Evolutionary conservation across 257 asterid genomes (phyloP).

Genomic region (Fraxinus cuspidata): DNA sequence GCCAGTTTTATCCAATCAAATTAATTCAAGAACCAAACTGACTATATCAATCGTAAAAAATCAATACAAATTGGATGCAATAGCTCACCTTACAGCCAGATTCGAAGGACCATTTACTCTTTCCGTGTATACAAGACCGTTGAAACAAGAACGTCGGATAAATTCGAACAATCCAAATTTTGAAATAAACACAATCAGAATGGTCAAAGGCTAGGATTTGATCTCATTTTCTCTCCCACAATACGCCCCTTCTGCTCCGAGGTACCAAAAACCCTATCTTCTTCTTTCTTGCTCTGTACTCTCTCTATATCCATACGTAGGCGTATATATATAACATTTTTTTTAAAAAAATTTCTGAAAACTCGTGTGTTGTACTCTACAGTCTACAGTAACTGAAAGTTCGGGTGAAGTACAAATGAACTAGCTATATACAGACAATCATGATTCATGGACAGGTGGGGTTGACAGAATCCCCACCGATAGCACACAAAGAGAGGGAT

Average conservation of each 20-base stretch:
- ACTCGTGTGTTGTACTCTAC: no score
- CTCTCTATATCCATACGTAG: neutral
- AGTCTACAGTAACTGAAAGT: no score
- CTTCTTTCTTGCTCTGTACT: neutral
- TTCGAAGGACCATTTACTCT: slow-evolving; percentile 40
- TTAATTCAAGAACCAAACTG: neutral
- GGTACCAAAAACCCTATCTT: slow-evolving; percentile 26
- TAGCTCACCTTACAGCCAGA: slow-evolving; percentile 69
- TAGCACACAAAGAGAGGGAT: no score
- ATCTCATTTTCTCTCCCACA: slow-evolving; percentile 29
- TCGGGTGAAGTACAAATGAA: no score
- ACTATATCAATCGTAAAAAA: neutral
- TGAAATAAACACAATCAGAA: slow-evolving; percentile 25
- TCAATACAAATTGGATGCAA: slow-evolving; percentile 17
- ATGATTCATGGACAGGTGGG: no score
- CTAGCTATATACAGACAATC: no score
- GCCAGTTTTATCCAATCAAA: slow-evolving; percentile 12
- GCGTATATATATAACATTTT: no score
- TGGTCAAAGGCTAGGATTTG: slow-evolving; percentile 36
- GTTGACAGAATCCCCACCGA: no score
- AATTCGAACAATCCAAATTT: slow-evolving; percentile 43
- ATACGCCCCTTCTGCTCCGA: slow-evolving; percentile 14
- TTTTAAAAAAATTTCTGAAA: no score
- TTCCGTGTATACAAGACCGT: slow-evolving; percentile 26
- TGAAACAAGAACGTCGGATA: slow-evolving; percentile 25